These are phyloP conservation scores for Vicia sativa DNA, from an alignment of 306 rosid species.

Conservation along the genomic window DNA sequence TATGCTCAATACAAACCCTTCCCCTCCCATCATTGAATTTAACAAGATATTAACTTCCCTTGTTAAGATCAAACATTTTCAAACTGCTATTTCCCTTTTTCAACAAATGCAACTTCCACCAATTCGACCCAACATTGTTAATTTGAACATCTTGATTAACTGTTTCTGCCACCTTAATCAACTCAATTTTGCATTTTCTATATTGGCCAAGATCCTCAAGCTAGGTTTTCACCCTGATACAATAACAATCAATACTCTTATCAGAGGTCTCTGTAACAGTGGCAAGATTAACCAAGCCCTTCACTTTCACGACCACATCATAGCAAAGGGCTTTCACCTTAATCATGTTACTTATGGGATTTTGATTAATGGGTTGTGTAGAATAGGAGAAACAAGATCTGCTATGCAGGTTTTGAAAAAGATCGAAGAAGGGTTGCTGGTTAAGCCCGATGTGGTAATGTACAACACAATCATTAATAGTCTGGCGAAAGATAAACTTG, in stretches of 20 bases:
- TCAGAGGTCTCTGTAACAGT: not conserved
- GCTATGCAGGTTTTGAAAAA: not conserved
- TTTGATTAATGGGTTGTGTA: not conserved
- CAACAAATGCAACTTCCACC: not conserved
- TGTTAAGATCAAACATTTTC: slow-evolving; percentile 5
- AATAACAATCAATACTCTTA: not conserved
- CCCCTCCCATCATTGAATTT: not conserved
- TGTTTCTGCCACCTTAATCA: not conserved
- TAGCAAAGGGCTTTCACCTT: not conserved
- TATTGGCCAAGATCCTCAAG: not conserved
- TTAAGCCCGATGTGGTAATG: not conserved
- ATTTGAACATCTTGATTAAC: not conserved
- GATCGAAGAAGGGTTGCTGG: not conserved
- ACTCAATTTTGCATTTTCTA: not conserved
- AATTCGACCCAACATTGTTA: not conserved
- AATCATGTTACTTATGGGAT: not conserved
- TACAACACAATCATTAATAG: not conserved
- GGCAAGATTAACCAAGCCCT: not conserved
- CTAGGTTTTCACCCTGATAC: not conserved
- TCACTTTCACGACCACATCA: not conserved
- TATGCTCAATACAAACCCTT: not conserved
- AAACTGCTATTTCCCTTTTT: slow-evolving; percentile 9
- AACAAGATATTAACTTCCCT: not conserved
- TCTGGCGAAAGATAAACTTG: not conserved
- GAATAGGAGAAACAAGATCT: not conserved